Evolutionary conservation across 2,329 filamentous ascomycete species (phyloP), one percentile per base, ranked within the genome.

Genomic region (Penicillium vulpinum): DNA sequence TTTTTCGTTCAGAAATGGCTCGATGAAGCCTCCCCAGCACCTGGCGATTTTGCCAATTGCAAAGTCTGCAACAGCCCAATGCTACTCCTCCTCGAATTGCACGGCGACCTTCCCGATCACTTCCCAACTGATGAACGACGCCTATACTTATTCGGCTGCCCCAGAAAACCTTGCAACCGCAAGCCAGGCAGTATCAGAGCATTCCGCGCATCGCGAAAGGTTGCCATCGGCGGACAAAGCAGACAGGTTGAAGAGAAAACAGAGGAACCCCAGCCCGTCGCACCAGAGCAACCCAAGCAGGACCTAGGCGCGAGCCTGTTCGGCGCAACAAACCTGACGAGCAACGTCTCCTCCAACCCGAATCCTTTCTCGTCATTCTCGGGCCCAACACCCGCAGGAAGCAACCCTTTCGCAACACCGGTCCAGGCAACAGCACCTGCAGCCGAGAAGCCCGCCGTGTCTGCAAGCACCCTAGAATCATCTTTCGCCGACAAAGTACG

Each of bases 61-160:
- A 91, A 90, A 75, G 83, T 90, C 63, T 99, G 94, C 84, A 90
- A 91, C 64, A 84, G 87, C 51, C 77, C 91, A 51, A 91, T 97
- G 85, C 87, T 86, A 1, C 82, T 97, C 11, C 84, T 99, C 3
- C 83, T 99, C 45, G 92, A 99, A 75, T 83, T 99, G 28, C 91
- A 99, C 75, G 92, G 86, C 67, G 92, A 97, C 71, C 82, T 97
- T 4, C 92, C 92, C 15, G 89, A 93, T 54, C 83, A 86, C 47
- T 97, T 96, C 69, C 89, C 92, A 2, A 86, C 88, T 54, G 91
- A 97, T 75, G 91, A 97, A 69, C 83, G 94, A 64, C 85, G 93
- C 60, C 73, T 99, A 18, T 97, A 97, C 70, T 81, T 99, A 13
- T 92, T 96, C 73, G 85, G 85, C 18, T 99, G 94, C 74, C 84